Evolutionary conservation across 2,329 filamentous ascomycete species (phyloP).

Genomic region (Cadophora gregata): DNA sequence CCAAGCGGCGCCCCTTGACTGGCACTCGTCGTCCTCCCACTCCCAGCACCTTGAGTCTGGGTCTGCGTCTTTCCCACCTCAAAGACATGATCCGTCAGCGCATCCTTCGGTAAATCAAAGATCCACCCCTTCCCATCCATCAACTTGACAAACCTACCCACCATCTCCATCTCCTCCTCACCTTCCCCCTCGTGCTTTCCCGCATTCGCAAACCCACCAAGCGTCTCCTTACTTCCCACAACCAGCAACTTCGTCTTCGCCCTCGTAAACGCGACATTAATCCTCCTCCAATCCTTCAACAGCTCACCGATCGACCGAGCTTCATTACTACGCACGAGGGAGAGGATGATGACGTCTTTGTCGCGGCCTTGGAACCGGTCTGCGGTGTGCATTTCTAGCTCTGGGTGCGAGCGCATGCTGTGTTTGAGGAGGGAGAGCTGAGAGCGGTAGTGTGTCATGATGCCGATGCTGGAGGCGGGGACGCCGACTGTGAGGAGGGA

Average conservation of each 20-base stretch:
- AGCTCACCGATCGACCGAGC: conserved; percentile 85
- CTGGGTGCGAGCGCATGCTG: conserved; percentile 63
- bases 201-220: conserved; percentile 61
- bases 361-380: conserved; percentile 97
- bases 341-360: conserved; percentile 90
- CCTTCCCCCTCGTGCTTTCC: conserved; percentile 63
- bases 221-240: conserved; percentile 79
- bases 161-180: conserved; percentile 75
- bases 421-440: conserved; percentile 86
- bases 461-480: conserved; percentile 77
- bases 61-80: conserved; percentile 59
- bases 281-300: conserved; percentile 86
- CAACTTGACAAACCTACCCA: conserved; percentile 75
- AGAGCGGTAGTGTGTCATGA: conserved; percentile 96
- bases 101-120: conserved; percentile 70
- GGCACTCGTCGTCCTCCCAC: conserved; percentile 9
- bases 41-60: conserved; percentile 50
- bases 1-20: conserved; percentile 4
- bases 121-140: conserved; percentile 84
- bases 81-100: conserved; percentile 71
- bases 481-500: conserved; percentile 79
- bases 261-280: conserved; percentile 95
- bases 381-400: conserved; percentile 93
- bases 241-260: conserved; percentile 92
- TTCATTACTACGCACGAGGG: conserved; percentile 86